Base-by-base conservation (phyloP, 129 eudicot genomes). In the Flaveria bidentis region DNA sequence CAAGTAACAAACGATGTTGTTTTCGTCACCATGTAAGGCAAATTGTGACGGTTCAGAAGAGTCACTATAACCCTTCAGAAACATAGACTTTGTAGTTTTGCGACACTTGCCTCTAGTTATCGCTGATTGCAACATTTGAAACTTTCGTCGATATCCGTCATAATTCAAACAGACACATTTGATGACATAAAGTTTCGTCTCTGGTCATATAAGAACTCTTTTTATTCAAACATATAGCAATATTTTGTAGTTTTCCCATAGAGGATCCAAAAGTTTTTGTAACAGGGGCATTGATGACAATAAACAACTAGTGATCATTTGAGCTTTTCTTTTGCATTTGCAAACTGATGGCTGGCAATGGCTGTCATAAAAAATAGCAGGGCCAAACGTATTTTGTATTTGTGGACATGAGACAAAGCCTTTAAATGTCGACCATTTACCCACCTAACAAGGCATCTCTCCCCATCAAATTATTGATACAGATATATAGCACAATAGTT, bases 401-500 rank as follows among this genome's bases (percentile, higher is more conserved):
- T 74, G 70, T 74, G 60, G 69, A 61, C 78, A 75, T n/a, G 78
- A 62, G 61, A 75, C 78, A 62, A 71, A 75, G 11, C 4, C 7
- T 61, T 44, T 75, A 61, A 75, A 61, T 26, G n/a, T 61, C 20
- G 16, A 61, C 52, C 61, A 44, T 62, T 52, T 75, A 58, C 71
- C 78, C 71, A 75, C 47, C 78, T 61, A 75, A 75, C 49, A 75
- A 75, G 62, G 78, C 71, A 62, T 75, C 78, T 61, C 47, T 75
- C 77, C 47, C 56, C 46, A 22, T 57, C 77, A 57, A 73, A 56
- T 73, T 74, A 46, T 74, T 74, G 70, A 69, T 42, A 60, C 57
- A 52, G 44, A 58, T 55, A 20, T 20, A 20, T 20, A 46, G 23
- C 53, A 50, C 58, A 23, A 74, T 15, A 60, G 41, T 58, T 64